Conservation (phyloP, 75 land plant genomes). For the Cryptomeria japonica region DNA sequence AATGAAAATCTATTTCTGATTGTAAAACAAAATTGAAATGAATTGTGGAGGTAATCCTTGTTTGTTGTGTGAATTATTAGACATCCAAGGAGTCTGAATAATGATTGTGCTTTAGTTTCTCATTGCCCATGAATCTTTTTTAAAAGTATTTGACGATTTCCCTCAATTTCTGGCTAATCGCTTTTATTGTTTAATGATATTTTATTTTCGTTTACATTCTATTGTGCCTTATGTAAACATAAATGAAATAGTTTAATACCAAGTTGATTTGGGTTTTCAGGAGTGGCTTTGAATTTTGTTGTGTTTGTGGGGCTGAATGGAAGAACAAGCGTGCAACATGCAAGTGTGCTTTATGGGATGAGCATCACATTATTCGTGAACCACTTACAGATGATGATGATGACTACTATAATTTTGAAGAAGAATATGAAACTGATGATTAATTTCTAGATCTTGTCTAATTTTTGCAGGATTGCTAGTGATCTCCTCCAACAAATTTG, state of each 20-base stretch:
- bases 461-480: too few species aligned
- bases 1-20: neutral
- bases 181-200: neutral
- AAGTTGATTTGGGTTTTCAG: constrained; percentile 30
- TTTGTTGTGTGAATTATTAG: neutral
- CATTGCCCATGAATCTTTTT: neutral
- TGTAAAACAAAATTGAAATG: neutral
- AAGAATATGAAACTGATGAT: too few species aligned
- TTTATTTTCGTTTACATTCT: neutral
- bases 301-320: constrained; percentile 82
- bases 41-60: neutral
- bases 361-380: constrained; percentile 39
- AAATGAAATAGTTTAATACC: neutral
- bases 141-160: neutral
- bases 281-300: constrained; percentile 93
- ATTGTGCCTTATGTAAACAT: neutral
- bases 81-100: neutral
- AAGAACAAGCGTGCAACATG: constrained; percentile 69
- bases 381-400: constrained; percentile 33
- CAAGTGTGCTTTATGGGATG: constrained; percentile 73
- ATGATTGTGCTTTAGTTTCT: neutral
- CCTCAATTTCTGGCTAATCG: neutral
- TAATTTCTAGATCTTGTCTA: too few species aligned
- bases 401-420: constrained; percentile 23
- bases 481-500: too few species aligned